Conservation (phyloP, 148 eudicot species). For the Euryodendron excelsum region DNA sequence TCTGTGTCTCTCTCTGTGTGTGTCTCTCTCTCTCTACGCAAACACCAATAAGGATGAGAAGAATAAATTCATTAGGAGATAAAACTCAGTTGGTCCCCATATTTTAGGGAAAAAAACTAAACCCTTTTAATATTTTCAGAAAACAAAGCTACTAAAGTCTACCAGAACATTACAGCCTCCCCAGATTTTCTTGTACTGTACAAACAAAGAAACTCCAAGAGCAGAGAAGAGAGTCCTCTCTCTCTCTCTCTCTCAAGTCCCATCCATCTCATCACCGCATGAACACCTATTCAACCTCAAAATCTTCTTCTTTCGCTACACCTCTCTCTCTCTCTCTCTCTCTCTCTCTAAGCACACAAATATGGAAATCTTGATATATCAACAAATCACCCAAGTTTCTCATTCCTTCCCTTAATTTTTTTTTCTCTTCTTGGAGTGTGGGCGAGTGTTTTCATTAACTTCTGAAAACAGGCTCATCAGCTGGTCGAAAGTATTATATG, state of each 20-base stretch:
- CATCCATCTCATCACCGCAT: not conserved
- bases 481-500: not conserved
- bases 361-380: not conserved
- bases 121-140: not conserved
- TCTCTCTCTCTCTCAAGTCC: not conserved
- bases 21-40: too few species aligned
- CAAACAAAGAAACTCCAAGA: not conserved
- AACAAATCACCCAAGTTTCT: too few species aligned
- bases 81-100: not conserved
- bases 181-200: not conserved
- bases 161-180: not conserved
- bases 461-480: not conserved
- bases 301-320: not conserved
- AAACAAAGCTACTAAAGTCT: not conserved
- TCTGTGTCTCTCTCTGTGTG: not conserved
- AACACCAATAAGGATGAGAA: not conserved
- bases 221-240: not conserved
- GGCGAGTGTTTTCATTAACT: not conserved
- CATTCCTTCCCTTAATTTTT: not conserved
- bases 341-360: not conserved
- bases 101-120: not conserved
- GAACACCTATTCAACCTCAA: not conserved
- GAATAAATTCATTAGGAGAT: not conserved
- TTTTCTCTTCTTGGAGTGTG: not conserved
- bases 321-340: not conserved